Evolutionary conservation across 257 asterid species (phyloP).

Genomic region (Nicotiana benthamiana): DNA sequence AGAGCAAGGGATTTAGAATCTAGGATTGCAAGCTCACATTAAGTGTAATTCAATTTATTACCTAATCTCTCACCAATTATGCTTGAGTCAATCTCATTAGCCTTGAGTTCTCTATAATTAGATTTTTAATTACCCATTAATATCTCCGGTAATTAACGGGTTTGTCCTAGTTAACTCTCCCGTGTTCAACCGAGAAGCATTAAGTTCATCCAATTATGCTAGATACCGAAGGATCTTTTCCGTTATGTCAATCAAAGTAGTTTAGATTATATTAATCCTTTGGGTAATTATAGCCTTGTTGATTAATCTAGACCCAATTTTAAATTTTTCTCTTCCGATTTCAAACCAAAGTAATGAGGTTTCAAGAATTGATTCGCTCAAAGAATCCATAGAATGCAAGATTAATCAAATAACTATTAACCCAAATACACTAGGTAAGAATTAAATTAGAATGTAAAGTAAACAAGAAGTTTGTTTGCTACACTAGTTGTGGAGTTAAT

Average conservation of each 20-base stretch:
- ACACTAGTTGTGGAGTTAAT: background rate
- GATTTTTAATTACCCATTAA: background rate
- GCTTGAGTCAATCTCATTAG: background rate
- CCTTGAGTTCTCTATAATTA: background rate
- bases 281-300: background rate
- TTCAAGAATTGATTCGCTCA: background rate
- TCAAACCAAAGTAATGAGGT: background rate
- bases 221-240: background rate
- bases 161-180: background rate
- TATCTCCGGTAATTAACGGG: background rate
- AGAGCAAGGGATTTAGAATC: background rate
- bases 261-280: background rate
- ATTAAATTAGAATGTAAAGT: background rate
- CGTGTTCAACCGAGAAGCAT: background rate
- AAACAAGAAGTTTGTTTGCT: background rate
- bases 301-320: background rate
- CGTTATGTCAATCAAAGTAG: background rate
- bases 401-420: background rate
- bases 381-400: background rate
- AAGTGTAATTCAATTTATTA: background rate
- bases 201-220: background rate
- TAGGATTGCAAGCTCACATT: background rate
- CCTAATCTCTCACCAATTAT: background rate
- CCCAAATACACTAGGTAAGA: background rate
- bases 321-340: background rate